Evolutionary conservation across 2,329 filamentous ascomycete species (phyloP).

Genomic region (Fusarium guadeloupense): DNA sequence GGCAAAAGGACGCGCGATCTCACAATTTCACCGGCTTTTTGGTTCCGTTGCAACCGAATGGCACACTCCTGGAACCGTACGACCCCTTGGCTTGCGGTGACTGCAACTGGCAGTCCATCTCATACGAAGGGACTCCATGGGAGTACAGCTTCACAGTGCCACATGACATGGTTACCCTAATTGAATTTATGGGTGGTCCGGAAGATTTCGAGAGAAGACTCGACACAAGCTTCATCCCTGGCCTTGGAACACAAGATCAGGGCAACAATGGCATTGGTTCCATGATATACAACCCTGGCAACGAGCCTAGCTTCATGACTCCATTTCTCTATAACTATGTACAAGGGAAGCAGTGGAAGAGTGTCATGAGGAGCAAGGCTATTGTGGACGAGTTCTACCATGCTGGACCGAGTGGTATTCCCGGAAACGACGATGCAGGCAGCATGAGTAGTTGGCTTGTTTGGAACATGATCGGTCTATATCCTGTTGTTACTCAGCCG

Average conservation of each 20-base stretch:
- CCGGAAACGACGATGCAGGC: conserved; percentile 67
- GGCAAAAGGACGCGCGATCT: conserved; percentile 59
- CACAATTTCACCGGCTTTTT: conserved; percentile 64
- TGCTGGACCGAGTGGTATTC: conserved; percentile 53
- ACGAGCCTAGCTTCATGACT: conserved; percentile 65
- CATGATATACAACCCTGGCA: conserved; percentile 63
- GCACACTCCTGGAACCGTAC: conserved; percentile 44
- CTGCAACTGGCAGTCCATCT: conserved; percentile 50
- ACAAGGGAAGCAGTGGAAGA: conserved; percentile 56
- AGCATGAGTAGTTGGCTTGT: conserved; percentile 67
- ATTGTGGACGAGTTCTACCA: conserved; percentile 60
- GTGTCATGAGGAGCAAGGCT: conserved; percentile 58
- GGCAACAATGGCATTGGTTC: conserved; percentile 52
- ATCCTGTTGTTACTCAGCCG: conserved; percentile 65
- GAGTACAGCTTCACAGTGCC: conserved; percentile 67
- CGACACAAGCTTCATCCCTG: conserved; percentile 48
- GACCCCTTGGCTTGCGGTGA: conserved; percentile 60
- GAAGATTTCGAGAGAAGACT: conserved; percentile 60
- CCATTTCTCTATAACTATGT: conserved; percentile 68
- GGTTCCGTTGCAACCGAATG: conserved; percentile 56
- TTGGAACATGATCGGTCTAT: conserved; percentile 62
- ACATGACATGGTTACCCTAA: conserved; percentile 65
- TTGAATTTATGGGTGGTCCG: conserved; percentile 61
- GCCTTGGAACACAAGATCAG: conserved; percentile 60
- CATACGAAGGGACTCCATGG: conserved; percentile 58